These are phyloP conservation scores for Talaromyces marneffei DNA, from an alignment of 2,329 filamentous ascomycete genomes.

Conservation along the genomic window DNA sequence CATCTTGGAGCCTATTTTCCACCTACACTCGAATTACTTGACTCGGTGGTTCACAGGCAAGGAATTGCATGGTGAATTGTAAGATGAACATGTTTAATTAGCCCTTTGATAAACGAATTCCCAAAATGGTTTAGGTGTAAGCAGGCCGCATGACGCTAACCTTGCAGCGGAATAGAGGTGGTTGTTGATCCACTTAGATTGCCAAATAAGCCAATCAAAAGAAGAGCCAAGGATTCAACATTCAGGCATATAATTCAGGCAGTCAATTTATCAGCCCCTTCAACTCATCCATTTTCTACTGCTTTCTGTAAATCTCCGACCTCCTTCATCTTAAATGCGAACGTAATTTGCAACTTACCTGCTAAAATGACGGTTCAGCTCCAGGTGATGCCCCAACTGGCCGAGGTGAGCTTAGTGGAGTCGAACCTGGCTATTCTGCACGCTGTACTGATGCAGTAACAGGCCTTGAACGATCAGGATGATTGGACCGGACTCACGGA, in stretches of 20 bases:
- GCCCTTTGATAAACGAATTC: neutral
- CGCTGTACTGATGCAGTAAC: conserved; percentile 23
- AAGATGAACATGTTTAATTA: neutral
- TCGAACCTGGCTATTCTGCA: conserved; percentile 12
- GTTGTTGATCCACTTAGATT: neutral
- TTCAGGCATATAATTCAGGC: neutral
- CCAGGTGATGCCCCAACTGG: conserved; percentile 33
- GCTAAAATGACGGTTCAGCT: conserved; percentile 23
- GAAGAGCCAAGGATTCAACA: too few relatives aligned
- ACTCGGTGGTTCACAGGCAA: neutral
- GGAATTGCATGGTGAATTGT: neutral
- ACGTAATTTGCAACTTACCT: conserved; percentile 11
- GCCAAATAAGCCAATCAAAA: neutral
- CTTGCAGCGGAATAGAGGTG: neutral
- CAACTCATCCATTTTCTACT: neutral
- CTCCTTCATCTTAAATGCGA: neutral
- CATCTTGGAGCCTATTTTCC: neutral
- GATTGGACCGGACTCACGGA: conserved; percentile 45
- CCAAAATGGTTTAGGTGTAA: conserved; percentile 1
- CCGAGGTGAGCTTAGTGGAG: conserved; percentile 28
- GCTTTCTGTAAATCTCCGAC: neutral
- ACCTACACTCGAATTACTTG: neutral
- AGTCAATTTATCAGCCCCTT: neutral
- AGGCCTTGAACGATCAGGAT: conserved; percentile 38
- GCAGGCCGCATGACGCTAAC: conserved; percentile 10